Evolutionary conservation across 768 basidiomycete species (phyloP).

Genomic region (Xerocomellus chrysenteron): DNA sequence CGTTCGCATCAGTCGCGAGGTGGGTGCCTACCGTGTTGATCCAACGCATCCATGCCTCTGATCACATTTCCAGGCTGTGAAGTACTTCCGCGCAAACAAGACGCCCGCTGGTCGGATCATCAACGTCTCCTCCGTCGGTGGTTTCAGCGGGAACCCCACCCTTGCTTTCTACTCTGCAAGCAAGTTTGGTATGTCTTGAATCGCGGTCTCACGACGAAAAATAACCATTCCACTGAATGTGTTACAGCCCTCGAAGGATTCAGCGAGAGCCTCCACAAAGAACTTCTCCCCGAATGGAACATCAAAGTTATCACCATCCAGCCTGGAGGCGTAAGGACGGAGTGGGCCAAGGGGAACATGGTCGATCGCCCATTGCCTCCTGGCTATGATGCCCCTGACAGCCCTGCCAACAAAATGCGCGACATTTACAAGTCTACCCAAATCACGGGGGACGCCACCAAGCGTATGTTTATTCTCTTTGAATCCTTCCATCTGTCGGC

Average conservation of each 20-base stretch:
- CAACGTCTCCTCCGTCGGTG: slow-evolving; percentile 22
- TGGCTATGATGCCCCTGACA: slow-evolving; percentile 15
- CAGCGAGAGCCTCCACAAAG: slow-evolving; percentile 22
- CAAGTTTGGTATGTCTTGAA: slow-evolving; percentile 20
- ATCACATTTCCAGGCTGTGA: slow-evolving; percentile 17
- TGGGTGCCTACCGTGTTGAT: not conserved
- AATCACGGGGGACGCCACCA: slow-evolving; percentile 3
- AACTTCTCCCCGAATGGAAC: slow-evolving; percentile 27
- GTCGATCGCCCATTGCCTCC: slow-evolving; percentile 14
- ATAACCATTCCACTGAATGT: not conserved
- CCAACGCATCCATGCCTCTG: not conserved
- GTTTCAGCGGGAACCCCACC: slow-evolving; percentile 16
- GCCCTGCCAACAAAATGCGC: slow-evolving; percentile 15
- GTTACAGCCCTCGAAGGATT: slow-evolving; percentile 27
- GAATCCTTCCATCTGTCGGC: not conserved
- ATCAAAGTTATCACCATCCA: slow-evolving; percentile 25
- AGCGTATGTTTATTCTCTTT: slow-evolving; percentile 5
- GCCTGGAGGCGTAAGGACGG: slow-evolving; percentile 22
- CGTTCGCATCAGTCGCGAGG: slow-evolving; percentile 25
- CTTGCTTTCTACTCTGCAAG: slow-evolving; percentile 22
- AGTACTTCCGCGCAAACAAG: slow-evolving; percentile 33
- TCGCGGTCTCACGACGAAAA: too few species aligned
- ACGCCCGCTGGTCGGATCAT: slow-evolving; percentile 21
- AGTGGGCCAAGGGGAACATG: slow-evolving; percentile 22
- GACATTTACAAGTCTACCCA: not conserved